Conservation (phyloP, 192 early-diverging fungal genomes). For the Podila horticola region DNA sequence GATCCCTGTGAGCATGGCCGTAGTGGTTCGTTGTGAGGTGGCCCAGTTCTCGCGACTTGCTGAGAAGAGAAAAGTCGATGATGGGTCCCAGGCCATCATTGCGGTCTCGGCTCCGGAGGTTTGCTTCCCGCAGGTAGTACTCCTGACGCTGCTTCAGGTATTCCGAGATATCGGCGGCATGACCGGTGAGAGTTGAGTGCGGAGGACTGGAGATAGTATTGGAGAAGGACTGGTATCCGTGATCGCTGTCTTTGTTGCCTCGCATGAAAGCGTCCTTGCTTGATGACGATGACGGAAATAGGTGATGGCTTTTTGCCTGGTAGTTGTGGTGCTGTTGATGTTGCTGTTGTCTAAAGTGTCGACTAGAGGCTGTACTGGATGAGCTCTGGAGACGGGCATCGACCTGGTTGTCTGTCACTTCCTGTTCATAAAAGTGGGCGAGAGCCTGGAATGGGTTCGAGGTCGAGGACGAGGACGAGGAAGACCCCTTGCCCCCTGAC, state of each 20-base stretch:
- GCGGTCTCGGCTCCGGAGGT: slow-evolving; percentile 25
- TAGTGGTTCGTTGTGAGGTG: slow-evolving; percentile 10
- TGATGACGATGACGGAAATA: slow-evolving; percentile 16
- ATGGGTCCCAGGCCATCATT: slow-evolving; percentile 42
- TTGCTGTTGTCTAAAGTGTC: slow-evolving; percentile 13
- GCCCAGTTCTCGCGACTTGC: neutral
- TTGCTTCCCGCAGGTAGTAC: slow-evolving; percentile 32
- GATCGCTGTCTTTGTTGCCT: too few relatives aligned
- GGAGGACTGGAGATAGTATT: neutral
- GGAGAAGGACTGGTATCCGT: neutral
- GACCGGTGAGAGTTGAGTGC: neutral
- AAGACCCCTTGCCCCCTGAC: slow-evolving; percentile 22
- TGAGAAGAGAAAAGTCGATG: slow-evolving; percentile 23
- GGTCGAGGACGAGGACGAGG: slow-evolving; percentile 18
- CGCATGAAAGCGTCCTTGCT: too few relatives aligned
- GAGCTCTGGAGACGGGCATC: slow-evolving; percentile 13
- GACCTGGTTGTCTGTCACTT: slow-evolving; percentile 21
- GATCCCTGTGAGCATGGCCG: neutral
- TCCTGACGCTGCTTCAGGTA: slow-evolving; percentile 39
- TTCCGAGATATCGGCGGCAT: slow-evolving; percentile 13
- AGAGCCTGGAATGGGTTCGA: slow-evolving; percentile 38
- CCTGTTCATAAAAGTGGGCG: slow-evolving; percentile 47
- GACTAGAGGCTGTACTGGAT: neutral
- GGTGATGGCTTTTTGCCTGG: slow-evolving; percentile 6
- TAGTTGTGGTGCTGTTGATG: neutral